Percentiles rank a stretch among this genome's conserved stretches.
Conservation (phyloP, 2,329 filamentous ascomycete species). For the Rhinocladiella similis region DNA sequence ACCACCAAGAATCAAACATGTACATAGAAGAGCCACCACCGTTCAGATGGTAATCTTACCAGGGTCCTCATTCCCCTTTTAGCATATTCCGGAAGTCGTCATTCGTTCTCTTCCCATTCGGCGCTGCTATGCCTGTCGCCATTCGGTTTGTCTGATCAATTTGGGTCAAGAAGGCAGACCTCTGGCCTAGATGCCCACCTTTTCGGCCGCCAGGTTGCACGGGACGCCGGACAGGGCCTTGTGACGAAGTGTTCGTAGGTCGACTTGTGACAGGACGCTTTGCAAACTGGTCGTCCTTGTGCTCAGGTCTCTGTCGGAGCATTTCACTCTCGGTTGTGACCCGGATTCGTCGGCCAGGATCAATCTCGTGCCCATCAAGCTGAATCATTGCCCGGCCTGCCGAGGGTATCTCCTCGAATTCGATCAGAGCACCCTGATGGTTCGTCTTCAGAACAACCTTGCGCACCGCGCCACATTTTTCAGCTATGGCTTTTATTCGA, state of each 20-base stretch:
- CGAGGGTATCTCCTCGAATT: conserved; percentile 69
- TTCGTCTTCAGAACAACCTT: conserved; percentile 79
- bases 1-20: not conserved
- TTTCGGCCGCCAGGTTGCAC: conserved; percentile 41
- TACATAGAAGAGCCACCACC: not conserved
- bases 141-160: conserved; percentile 18
- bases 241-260: conserved; percentile 29
- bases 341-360: conserved; percentile 41
- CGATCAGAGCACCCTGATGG: conserved; percentile 81
- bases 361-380: conserved; percentile 49
- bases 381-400: conserved; percentile 61
- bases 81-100: conserved; percentile 52
- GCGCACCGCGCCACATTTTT: conserved; percentile 68
- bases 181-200: conserved; percentile 24
- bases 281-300: conserved; percentile 40
- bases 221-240: conserved; percentile 46
- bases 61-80: conserved; percentile 8
- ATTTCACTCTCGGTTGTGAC: conserved; percentile 56
- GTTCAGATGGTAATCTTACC: not conserved
- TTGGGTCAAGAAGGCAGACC: conserved; percentile 10
- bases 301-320: conserved; percentile 43
- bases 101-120: conserved; percentile 51
- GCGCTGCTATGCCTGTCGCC: not conserved
- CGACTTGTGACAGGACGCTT: conserved; percentile 42
- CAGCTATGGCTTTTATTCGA: conserved; percentile 71